Evolutionary conservation across 1,284 basidiomycete genomes (phyloP).

Genomic region (Fomitopsis pinicola): DNA sequence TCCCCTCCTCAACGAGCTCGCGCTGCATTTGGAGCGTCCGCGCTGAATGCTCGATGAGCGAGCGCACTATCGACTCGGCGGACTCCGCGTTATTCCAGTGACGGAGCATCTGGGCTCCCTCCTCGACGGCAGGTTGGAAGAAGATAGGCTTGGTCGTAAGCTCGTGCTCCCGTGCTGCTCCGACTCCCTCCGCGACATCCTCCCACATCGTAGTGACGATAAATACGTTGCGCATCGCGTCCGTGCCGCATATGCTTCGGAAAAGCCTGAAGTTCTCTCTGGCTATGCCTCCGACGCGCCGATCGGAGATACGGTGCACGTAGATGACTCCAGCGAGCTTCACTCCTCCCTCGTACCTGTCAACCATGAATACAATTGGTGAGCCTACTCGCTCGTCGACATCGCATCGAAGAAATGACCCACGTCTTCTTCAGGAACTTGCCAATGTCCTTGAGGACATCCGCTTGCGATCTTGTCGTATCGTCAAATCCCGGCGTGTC

Average conservation of each 20-base stretch:
- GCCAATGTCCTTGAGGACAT: slow-evolving; percentile 27
- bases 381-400: not conserved
- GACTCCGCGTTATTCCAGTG: slow-evolving; percentile 11
- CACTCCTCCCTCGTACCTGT: slow-evolving; percentile 34
- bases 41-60: slow-evolving; percentile 6
- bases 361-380: not conserved
- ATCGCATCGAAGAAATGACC: not conserved
- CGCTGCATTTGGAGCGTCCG: slow-evolving; percentile 12
- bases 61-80: slow-evolving; percentile 9
- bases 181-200: slow-evolving; percentile 12
- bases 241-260: slow-evolving; percentile 46
- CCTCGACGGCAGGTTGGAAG: slow-evolving; percentile 20
- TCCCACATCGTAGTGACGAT: slow-evolving; percentile 26
- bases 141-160: slow-evolving; percentile 9
- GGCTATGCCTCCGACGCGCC: slow-evolving; percentile 47
- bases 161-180: slow-evolving; percentile 4
- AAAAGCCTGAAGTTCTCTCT: slow-evolving; percentile 47
- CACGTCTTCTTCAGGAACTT: slow-evolving; percentile 1
- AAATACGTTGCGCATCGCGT: slow-evolving; percentile 30
- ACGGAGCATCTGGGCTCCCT: slow-evolving; percentile 17
- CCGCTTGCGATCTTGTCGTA: slow-evolving; percentile 31
- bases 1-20: slow-evolving; percentile 12
- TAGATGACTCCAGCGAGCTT: slow-evolving; percentile 50
- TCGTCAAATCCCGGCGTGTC: slow-evolving; percentile 42
- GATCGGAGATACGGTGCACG: slow-evolving; percentile 51